Evolutionary conservation across 192 early-diverging fungal genomes (phyloP).

Genomic region (Linnemannia schmuckeri): DNA sequence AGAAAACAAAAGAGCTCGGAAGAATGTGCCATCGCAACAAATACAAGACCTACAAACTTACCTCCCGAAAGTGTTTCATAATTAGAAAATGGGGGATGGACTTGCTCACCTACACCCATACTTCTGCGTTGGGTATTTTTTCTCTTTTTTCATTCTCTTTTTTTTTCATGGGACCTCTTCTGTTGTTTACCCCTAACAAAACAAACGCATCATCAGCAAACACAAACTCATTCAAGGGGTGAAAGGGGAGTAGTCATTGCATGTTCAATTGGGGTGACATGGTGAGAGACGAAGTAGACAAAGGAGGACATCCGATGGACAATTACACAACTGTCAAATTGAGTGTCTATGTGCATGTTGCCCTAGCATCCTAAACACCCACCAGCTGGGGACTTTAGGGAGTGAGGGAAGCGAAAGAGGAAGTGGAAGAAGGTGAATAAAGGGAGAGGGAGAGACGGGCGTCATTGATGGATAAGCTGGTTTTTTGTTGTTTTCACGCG

Average conservation of each 20-base stretch:
- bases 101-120: not conserved
- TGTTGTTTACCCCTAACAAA: constrained; percentile 9
- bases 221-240: not conserved
- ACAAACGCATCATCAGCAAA: not conserved
- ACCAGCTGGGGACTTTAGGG: not conserved
- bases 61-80: constrained; percentile 25
- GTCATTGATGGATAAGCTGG: not conserved
- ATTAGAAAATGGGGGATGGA: not conserved
- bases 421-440: not conserved
- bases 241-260: no score
- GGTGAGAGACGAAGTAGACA: not conserved
- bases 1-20: no score
- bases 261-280: not conserved
- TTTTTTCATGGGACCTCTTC: constrained; percentile 34
- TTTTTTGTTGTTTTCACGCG: not conserved
- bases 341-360: not conserved
- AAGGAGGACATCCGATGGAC: not conserved
- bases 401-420: not conserved
- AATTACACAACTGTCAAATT: not conserved
- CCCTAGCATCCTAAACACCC: not conserved
- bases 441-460: not conserved
- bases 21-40: no score
- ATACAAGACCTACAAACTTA: no score
- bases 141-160: not conserved
- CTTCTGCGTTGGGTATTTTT: not conserved